These are phyloP conservation scores for Atalantia buxifolia DNA, from an alignment of 345 rosid genomes.

Conservation along the genomic window DNA sequence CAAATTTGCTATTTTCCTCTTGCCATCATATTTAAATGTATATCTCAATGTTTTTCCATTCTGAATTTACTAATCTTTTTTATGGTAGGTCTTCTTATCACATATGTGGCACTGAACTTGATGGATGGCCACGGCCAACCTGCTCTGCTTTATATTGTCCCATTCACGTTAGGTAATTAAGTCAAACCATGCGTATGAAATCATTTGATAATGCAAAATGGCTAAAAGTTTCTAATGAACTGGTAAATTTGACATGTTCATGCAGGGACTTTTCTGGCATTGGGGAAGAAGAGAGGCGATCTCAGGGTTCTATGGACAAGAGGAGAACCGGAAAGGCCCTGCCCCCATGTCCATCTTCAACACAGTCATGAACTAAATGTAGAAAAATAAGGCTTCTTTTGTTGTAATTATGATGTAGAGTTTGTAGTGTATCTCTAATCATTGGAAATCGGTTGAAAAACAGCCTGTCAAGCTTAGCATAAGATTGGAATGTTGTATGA, in stretches of 20 bases:
- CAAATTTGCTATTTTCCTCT: not conserved
- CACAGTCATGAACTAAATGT: conserved; percentile 16
- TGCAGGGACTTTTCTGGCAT: conserved; percentile 69
- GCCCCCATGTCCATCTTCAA: conserved; percentile 57
- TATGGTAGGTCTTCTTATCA: conserved; percentile 79
- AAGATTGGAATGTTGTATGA: not conserved
- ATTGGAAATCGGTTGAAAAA: conserved; percentile 1
- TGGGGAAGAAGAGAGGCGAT: conserved; percentile 75
- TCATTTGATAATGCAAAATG: not conserved
- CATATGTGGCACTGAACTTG: conserved; percentile 85
- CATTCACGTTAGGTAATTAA: conserved; percentile 82
- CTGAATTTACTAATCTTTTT: not conserved
- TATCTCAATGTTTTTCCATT: not conserved
- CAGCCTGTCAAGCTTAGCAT: conserved; percentile 7
- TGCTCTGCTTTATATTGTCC: conserved; percentile 89
- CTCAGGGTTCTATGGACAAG: conserved; percentile 69
- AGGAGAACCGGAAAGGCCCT: conserved; percentile 80
- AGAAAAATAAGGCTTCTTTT: conserved; percentile 4
- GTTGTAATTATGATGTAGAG: conserved; percentile 15
- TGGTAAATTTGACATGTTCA: not conserved
- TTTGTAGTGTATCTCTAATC: not conserved
- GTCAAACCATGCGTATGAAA: not conserved
- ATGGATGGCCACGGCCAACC: conserved; percentile 99
- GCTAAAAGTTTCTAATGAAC: not conserved
- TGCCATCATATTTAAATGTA: too few relatives aligned